phyloP scores from a whole-genome alignment of 139 green algal species.

The Penium margaritaceum region DNA sequence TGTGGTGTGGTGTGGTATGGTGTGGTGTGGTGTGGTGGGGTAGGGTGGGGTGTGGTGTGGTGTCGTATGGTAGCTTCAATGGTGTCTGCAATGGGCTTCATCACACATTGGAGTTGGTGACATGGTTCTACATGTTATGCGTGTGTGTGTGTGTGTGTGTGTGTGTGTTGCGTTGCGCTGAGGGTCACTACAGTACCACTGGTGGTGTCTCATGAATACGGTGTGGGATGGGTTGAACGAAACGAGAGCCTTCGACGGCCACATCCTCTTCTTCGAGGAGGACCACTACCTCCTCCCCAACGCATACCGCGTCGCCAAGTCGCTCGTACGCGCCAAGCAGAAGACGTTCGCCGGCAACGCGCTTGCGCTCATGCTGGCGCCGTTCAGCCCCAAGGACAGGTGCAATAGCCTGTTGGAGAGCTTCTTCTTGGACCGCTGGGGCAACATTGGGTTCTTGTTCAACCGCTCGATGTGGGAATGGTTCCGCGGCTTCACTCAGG shows the following conservation, averaged over 20 bases:
- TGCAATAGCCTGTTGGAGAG: not conserved
- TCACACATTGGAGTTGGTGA: too few relatives aligned
- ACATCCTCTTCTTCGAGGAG: constrained; percentile 43
- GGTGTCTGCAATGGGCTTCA: too few relatives aligned
- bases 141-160: too few relatives aligned
- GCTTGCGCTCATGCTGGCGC: constrained; percentile 28
- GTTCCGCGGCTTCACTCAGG: too few relatives aligned
- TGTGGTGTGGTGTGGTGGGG: too few relatives aligned
- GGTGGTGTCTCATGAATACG: constrained; percentile 45
- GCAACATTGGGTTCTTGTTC: constrained; percentile 42
- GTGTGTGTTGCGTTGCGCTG: too few relatives aligned
- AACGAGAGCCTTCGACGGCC: constrained; percentile 25
- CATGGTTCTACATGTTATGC: too few relatives aligned
- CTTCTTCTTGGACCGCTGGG: constrained; percentile 1
- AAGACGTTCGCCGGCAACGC: constrained; percentile 10
- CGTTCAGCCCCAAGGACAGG: not conserved
- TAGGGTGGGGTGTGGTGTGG: too few relatives aligned
- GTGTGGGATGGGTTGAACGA: constrained; percentile 38
- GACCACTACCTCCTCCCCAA: constrained; percentile 44
- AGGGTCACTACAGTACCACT: constrained; percentile 47
- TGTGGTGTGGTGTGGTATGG: too few relatives aligned
- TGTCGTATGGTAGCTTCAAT: too few relatives aligned
- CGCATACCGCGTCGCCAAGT: constrained; percentile 8
- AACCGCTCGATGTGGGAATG: constrained; percentile 40
- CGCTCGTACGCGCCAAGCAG: not conserved